Evolutionary conservation across 139 green algal genomes (phyloP), one percentile per base, ranked within the genome.

Genomic region (Chlamydomonas sp.): DNA sequence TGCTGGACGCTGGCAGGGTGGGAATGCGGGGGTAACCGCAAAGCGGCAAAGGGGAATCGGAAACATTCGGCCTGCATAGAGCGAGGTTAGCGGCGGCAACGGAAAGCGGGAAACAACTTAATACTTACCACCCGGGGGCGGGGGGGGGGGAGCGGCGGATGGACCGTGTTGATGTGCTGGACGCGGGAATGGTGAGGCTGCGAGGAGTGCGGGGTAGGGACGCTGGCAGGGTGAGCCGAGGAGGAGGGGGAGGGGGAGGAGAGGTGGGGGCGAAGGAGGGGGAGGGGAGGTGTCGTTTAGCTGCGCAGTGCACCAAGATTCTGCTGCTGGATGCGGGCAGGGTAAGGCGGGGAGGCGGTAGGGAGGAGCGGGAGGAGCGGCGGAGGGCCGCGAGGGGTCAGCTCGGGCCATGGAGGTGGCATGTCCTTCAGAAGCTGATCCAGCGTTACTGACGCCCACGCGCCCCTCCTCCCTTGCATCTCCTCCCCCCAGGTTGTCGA

Each of bases 241-340:
- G n/a, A n/a, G n/a, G n/a, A n/a, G n/a, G n/a, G n/a, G n/a, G n/a
- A n/a, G n/a, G n/a, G n/a, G n/a, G n/a, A n/a, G n/a, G n/a, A n/a
- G n/a, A n/a, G n/a, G n/a, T n/a, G n/a, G n/a, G n/a, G n/a, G n/a
- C n/a, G n/a, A n/a, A n/a, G n/a, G n/a, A n/a, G n/a, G n/a, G n/a
- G n/a, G n/a, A n/a, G n/a, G n/a, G n/a, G n/a, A n/a, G n/a, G n/a
- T n/a, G n/a, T n/a, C n/a, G n/a, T n/a, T n/a, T n/a, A n/a, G n/a
- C n/a, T n/a, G n/a, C n/a, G n/a, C n/a, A 93, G 79, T 76, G 63
- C 61, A 84, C 91, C 63, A 87, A 69, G 17, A 87, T 91, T 66
- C 75, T 94, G 62, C 86, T 94, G 69, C 82, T 91, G 78, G 81
- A 93, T 2, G 57, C 62, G 18, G 90, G 87, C 2, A 67, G 31